Percentiles rank a stretch among this genome's conserved stretches.
Evolutionary conservation across 2,329 filamentous ascomycete species (phyloP).

Genomic region (Phialophora expanda): DNA sequence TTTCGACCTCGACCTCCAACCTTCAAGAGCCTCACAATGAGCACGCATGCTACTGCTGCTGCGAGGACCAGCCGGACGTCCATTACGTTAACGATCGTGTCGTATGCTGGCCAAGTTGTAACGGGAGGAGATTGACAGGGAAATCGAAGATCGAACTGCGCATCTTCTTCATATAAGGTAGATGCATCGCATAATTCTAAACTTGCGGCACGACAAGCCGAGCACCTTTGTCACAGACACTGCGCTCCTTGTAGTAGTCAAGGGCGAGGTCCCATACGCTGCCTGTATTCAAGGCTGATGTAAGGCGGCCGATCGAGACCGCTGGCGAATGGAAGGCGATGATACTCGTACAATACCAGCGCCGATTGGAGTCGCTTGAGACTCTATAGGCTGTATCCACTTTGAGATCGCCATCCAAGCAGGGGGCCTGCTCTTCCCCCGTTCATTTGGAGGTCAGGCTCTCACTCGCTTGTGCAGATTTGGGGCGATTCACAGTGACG

Average conservation of each 20-base stretch:
- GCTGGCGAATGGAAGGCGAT: neutral
- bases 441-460: neutral
- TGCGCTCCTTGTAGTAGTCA: neutral
- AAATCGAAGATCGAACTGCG: neutral
- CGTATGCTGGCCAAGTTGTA: neutral
- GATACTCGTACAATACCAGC: neutral
- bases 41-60: conserved; percentile 26
- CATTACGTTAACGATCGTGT: neutral
- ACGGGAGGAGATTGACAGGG: neutral
- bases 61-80: neutral
- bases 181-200: neutral
- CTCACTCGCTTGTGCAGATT: neutral
- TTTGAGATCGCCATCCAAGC: neutral
- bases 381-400: neutral
- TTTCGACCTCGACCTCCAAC: conserved; percentile 1
- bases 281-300: neutral
- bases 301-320: neutral
- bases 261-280: neutral
- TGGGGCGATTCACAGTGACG: neutral
- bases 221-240: neutral
- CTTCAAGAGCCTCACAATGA: neutral
- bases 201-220: neutral
- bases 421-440: neutral
- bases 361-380: neutral
- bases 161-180: neutral